Conservation (phyloP, 2,329 filamentous ascomycete species). For the Cyanodermella asteris region DNA sequence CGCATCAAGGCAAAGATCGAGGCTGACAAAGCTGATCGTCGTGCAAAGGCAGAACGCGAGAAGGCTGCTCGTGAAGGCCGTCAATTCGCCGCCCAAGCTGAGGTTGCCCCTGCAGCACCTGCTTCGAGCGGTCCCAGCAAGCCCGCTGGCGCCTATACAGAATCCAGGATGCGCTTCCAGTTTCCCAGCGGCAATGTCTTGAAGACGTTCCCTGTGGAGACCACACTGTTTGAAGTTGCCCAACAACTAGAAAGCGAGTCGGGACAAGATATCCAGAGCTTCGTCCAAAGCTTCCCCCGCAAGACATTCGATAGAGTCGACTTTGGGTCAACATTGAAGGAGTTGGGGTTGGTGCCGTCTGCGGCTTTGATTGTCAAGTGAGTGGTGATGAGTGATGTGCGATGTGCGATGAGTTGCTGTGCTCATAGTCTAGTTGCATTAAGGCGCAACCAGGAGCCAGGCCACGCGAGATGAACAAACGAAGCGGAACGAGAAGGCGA, state of each 20-base stretch:
- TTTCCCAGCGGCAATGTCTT: constrained; percentile 52
- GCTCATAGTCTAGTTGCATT: too few relatives aligned
- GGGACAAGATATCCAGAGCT: constrained; percentile 48
- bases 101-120: constrained; percentile 21
- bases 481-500: too few relatives aligned
- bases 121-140: constrained; percentile 32
- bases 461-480: too few relatives aligned
- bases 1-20: constrained; percentile 85
- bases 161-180: constrained; percentile 65
- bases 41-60: constrained; percentile 62
- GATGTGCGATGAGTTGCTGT: too few relatives aligned
- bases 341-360: constrained; percentile 74
- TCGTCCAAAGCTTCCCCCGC: constrained; percentile 68
- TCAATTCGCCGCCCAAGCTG: constrained; percentile 25
- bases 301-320: constrained; percentile 59
- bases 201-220: constrained; percentile 75
- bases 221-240: constrained; percentile 81
- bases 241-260: constrained; percentile 51
- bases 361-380: constrained; percentile 54
- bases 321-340: constrained; percentile 78
- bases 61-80: constrained; percentile 74
- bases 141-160: constrained; percentile 49
- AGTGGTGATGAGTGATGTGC: too few relatives aligned
- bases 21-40: constrained; percentile 76
- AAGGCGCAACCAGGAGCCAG: too few relatives aligned